Conservation (phyloP, 257 asterid genomes). For the Ilex aquifolium region DNA sequence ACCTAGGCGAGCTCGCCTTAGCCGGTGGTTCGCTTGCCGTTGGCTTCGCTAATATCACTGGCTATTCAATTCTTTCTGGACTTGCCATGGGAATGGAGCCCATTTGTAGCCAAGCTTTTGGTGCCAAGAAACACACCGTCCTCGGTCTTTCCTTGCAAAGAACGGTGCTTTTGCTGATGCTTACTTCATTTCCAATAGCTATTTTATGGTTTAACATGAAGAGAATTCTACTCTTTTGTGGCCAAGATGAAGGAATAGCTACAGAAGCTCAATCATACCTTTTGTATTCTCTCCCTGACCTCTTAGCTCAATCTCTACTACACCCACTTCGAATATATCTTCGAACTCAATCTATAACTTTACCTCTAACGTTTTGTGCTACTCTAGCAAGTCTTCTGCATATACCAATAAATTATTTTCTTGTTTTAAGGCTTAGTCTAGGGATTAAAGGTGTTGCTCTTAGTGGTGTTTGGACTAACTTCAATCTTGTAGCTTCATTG, state of each 20-base stretch:
- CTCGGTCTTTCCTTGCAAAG: constrained; percentile 67
- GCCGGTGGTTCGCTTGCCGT: constrained; percentile 78
- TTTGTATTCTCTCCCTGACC: constrained; percentile 55
- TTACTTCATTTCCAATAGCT: constrained; percentile 56
- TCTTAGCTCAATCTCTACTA: constrained; percentile 49
- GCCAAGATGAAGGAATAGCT: constrained; percentile 60
- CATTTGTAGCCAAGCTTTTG: constrained; percentile 79
- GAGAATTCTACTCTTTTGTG: constrained; percentile 38
- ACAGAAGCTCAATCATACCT: constrained; percentile 51
- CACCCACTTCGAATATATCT: constrained; percentile 72
- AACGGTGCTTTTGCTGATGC: constrained; percentile 45
- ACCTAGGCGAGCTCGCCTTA: constrained; percentile 53
- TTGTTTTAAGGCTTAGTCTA: constrained; percentile 38
- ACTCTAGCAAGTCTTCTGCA: constrained; percentile 46
- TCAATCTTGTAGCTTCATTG: constrained; percentile 48
- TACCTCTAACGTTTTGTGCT: constrained; percentile 69
- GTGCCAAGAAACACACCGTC: constrained; percentile 49
- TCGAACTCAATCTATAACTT: constrained; percentile 63
- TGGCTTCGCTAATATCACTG: constrained; percentile 74
- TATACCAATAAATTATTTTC: constrained; percentile 55
- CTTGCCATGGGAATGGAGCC: constrained; percentile 89
- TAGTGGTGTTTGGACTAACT: constrained; percentile 57
- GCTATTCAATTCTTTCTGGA: constrained; percentile 75
- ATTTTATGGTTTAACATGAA: constrained; percentile 65
- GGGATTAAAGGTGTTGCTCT: constrained; percentile 65